Base-by-base conservation (phyloP, 768 basidiomycete species). In the Naganishia vishniacii region DNA sequence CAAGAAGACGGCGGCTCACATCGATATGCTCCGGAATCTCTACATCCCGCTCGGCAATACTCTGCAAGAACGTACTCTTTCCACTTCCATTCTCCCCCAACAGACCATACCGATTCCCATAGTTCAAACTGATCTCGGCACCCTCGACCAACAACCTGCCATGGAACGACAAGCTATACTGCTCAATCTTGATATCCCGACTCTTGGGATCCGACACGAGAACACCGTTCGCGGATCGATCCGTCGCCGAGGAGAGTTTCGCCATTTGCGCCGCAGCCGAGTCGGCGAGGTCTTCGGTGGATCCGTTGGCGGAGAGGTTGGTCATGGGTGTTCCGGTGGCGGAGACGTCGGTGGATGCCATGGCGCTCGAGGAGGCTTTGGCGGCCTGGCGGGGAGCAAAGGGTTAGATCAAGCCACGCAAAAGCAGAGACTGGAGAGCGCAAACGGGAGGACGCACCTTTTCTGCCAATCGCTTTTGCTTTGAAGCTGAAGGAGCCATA, bases 61-160 rank as follows among this genome's bases (percentile, higher is more conserved):
- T 95, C 81, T 91, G 87, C 28, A 98, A 83, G 81, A 95, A 91
- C 2, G 93, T 98, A 0, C 94, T 95, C 86, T 99, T 99, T 80
- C 94, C 94, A n/a, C 89, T 93, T 32, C 94, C 94, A 75, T 99
- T 98, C 78, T 97, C 91, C 40, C 94, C 94, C 45, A 99, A 81
- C 32, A 99, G 82, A 78, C 95, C 95, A 73, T 99, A 99, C 68
- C 81, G 65, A 64, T 78, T 76, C 44, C 77, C 77, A 67, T 78
- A 78, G 66, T 78, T 78, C 61, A 78, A 69, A 29, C 73, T 66
- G 69, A 78, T 76, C 65, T 78, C 77, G 29, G 76, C 77, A 59
- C 74, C 74, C 68, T 81, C 81, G 67, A 81, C 79, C 65, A 81
- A 70, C 29, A 94, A 81, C 49, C 95, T 84, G 25, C 95, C 95